Evolutionary conservation across 768 basidiomycete species (phyloP), one percentile per base, ranked within the genome.

Genomic region (Pisolithus marmoratus): DNA sequence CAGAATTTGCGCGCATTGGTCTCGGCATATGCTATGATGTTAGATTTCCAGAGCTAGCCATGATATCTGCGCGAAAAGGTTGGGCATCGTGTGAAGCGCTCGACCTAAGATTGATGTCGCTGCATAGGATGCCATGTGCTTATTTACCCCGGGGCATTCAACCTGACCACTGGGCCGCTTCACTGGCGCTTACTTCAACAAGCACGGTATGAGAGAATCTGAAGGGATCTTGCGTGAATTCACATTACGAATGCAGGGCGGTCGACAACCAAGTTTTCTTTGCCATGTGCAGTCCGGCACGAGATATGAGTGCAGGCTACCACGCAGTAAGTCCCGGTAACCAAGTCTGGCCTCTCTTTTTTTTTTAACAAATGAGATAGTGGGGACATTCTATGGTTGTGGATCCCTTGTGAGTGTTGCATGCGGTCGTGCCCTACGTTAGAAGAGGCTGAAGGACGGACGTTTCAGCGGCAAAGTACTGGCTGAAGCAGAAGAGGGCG

Each of bases 191-290:
- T 99, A 3, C 76, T 99, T 20, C 90, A 90, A 63, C 79, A 89
- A 46, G 84, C 85, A 51, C 75, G 93, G 91, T 88, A 62, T 12
- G 46, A n/a, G 48, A 41, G 19, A 36, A 17, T 8, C 6, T 24
- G 15, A 22, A 7, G 40, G 38, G 20, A 19, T 15, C 15, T 19
- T 46, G 34, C 23, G 23, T n/a, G 17, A 40, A 40, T 50, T 61
- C 38, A 67, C 19, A 8, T 26, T 43, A 12, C 48, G 9, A 49
- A n/a, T 56, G 20, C 60, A 94, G 94, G 52, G 96, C 96, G 6
- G 81, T 94, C 22, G 96, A 99, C 65, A 97, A 98, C 62, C 94
- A 98, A 69, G 81, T 98, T n/a, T 99, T 81, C 71, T 82, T 97
- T 55, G 79, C 89, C 1, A 95, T 94, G 92, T 95, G 93, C 64